Base-by-base conservation (phyloP, 179 eudicot genomes). In the Beta macrorhiza region DNA sequence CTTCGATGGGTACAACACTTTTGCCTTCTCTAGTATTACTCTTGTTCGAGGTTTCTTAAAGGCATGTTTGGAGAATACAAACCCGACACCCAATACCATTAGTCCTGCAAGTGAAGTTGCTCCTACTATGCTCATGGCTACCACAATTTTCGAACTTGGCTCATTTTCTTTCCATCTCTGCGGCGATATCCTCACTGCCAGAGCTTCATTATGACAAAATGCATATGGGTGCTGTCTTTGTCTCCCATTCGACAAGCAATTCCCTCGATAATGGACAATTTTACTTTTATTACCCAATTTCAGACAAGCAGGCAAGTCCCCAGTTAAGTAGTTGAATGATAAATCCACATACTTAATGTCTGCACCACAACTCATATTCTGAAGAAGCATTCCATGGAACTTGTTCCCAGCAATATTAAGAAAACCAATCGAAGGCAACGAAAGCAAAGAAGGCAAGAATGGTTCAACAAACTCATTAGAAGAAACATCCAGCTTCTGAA, bases 231-330 rank as follows among this genome's bases (percentile, higher is more conserved):
- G 84, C 80, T 93, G 97, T 76, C 80, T 32, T 71, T 82, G 77
- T 49, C 75, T 78, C 68, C 79, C 84, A 74, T 72, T 74, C 5
- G 87, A 80, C 45, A 93, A 87, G 80, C 97, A 93, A 84, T 93
- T 93, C 65, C 92, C 91, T 82, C 63, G 63, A 75, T 84, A 89
- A 58, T 58, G 69, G 20, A 91, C 83, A 74, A 84, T 53, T 74
- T 72, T 85, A 19, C 32, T 67, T 15, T 56, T 82, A n/a, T 57
- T 65, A 29, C 79, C 44, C 16, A 75, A 68, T 49, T 71, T 42
- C 67, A 91, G 86, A 82, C 97, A 93, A 76, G 61, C 67, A 52
- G 97, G 97, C 85, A 93, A 83, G 62, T 87, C 89, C 32, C 97
- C 97, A 16, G 92, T 89, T 82, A 93, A 78, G 65, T 82, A 84